phyloP scores from a whole-genome alignment of 2,329 filamentous ascomycete species.

The Arachnomyces sp. region DNA sequence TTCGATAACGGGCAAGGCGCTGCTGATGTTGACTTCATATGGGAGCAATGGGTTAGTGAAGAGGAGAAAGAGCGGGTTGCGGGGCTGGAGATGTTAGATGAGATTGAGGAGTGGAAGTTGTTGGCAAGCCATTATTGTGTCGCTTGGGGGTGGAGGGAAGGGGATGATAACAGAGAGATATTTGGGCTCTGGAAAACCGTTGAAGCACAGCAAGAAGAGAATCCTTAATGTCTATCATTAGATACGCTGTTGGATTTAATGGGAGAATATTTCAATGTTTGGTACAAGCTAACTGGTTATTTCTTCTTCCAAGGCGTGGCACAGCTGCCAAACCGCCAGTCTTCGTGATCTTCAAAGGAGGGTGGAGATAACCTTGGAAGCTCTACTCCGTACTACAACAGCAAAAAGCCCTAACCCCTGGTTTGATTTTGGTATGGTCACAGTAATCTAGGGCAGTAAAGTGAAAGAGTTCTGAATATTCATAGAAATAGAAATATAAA shows the following conservation, averaged over 20 bases:
- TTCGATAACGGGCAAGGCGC: slow-evolving; percentile 53
- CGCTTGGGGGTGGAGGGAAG: slow-evolving; percentile 73
- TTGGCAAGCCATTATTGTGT: slow-evolving; percentile 84
- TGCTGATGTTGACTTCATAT: slow-evolving; percentile 61
- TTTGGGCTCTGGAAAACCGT: slow-evolving; percentile 33
- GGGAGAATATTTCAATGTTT: no score
- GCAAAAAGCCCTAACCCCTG: no score
- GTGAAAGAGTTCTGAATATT: no score
- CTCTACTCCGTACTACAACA: no score
- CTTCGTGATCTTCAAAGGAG: no score
- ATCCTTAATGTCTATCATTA: slow-evolving; percentile 6
- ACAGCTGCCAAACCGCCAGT: no score
- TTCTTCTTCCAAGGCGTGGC: no score
- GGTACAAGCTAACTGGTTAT: no score
- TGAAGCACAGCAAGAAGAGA: slow-evolving; percentile 19
- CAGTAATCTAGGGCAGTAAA: no score
- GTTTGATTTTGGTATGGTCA: no score
- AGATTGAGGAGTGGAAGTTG: slow-evolving; percentile 88
- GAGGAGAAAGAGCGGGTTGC: slow-evolving; percentile 75
- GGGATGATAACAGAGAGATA: slow-evolving; percentile 12
- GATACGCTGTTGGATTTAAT: neutral
- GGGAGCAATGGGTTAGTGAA: slow-evolving; percentile 63
- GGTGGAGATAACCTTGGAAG: no score
- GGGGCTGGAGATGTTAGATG: slow-evolving; percentile 77
- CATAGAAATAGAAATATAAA: no score